Base-by-base conservation (phyloP, 179 eudicot species). In the Beta macrorhiza region DNA sequence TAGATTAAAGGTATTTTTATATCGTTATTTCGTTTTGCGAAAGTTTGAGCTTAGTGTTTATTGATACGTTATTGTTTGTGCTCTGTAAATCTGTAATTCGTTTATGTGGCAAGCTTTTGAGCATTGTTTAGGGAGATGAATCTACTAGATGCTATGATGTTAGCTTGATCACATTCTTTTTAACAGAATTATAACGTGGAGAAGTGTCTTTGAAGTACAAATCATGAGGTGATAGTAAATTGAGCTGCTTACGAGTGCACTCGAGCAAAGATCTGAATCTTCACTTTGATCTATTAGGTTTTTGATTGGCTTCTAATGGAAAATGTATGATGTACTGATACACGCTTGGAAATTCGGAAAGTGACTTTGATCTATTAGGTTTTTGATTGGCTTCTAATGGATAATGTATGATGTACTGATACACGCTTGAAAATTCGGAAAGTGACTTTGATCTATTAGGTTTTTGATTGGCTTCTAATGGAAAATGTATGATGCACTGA, bases 1-100 rank as follows among this genome's bases (percentile, higher is more conserved):
- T 32, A 85, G 98, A 80, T 87, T 95, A 82, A 93, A 93, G 97
- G 95, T 93, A 78, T 51, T 53, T 47, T 47, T 29, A 49, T 64
- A 2, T 55, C 3, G 45, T 61, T 59, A 12, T 29, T 16, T 71
- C 42, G 37, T 63, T 37, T 37, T 37, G 58, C 5, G 42, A 17
- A 29, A 14, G 52, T 79, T 70, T 29, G 72, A 14, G 74, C 84
- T 70, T 52, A 37, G n/a, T 58, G 19, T 44, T 32, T 58, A 61
- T 53, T 32, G 47, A 42, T 5, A n/a, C 20, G 3, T 14, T 67
- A 37, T 32, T 67, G n/a, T 8, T 67, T 37, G 42, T 37, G 42
- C 42, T 37, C 42, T 37, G 42, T 3, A 37, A 37, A 37, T 37
- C 42, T 37, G 42, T 37, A 37, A 37, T 37, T 37, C 42, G 42